Percentiles rank a stretch among this genome's conserved stretches.
Conservation (phyloP, 1,284 basidiomycete species). For the Cutaneotrichosporon dermatis region DNA sequence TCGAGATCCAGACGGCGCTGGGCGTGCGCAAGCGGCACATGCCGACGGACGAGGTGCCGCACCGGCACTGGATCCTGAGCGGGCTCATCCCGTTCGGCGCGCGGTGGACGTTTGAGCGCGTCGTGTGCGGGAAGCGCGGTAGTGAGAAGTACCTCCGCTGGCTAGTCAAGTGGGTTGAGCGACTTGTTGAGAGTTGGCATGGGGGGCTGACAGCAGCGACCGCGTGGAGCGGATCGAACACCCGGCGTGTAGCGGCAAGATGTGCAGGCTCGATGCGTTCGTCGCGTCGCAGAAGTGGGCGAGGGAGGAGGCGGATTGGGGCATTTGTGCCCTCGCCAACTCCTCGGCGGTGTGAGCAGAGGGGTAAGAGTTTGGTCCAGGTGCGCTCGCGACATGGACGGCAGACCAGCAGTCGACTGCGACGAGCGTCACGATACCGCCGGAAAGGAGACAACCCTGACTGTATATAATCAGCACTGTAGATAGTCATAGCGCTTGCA, state of each 20-base stretch:
- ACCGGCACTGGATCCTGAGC: neutral
- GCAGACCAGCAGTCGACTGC: too few species aligned
- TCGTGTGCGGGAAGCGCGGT: conserved; percentile 32
- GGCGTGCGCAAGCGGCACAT: conserved; percentile 56
- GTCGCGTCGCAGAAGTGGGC: conserved; percentile 67
- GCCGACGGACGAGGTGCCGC: neutral
- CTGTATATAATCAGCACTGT: too few species aligned
- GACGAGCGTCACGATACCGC: too few species aligned
- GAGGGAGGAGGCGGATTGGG: conserved; percentile 56
- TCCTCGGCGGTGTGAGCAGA: too few species aligned
- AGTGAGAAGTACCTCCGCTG: conserved; percentile 36
- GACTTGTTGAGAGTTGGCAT: too few species aligned
- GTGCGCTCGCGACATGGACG: too few species aligned
- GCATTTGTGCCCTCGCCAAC: neutral
- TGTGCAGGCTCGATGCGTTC: conserved; percentile 65
- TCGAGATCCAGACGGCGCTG: conserved; percentile 68
- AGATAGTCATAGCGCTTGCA: too few species aligned
- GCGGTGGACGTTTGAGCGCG: conserved; percentile 37
- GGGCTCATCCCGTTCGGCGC: conserved; percentile 42
- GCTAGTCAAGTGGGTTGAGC: conserved; percentile 34
- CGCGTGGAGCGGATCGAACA: conserved; percentile 27
- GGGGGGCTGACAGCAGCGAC: conserved; percentile 23
- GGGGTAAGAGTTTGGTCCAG: too few species aligned
- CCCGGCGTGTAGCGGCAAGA: conserved; percentile 58
- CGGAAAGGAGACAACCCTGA: too few species aligned